Evolutionary conservation across 2,329 filamentous ascomycete genomes (phyloP), one percentile per base, ranked within the genome.

Genomic region (Clarireedia paspali): DNA sequence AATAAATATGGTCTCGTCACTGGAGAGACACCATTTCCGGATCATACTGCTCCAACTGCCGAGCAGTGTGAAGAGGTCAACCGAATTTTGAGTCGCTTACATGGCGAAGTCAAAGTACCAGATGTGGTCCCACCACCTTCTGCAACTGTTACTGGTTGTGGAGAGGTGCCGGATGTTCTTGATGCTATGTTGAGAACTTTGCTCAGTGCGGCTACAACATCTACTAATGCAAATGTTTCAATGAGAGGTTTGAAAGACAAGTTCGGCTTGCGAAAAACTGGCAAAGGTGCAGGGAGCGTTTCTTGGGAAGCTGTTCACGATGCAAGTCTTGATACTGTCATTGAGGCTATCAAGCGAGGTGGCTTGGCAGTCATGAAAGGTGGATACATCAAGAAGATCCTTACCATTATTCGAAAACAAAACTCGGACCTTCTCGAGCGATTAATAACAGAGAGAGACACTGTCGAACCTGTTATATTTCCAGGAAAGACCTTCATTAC

Each of bases 341-440:
- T 80, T 47, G 73, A 85, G 50, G 81, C 87, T 0, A 90, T 94
- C 65, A 83, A 82, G 62, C 71, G 73, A 6, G 88, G 88, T 9
- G 90, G 90, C 0, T 74, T 91, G 2, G 85, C 83, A 2, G 78
- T 80, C n/a, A 75, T 77, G 15, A 94, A 91, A 70, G 84, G 82
- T 57, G 84, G 79, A 52, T 77, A 85, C 61, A 89, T 95, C 65
- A 90, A 91, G 68, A 71, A 72, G 15, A 89, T 89, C 38, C 74
- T 95, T 7, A 80, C 89, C 51, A 82, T 84, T 70, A 85, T 91
- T 0, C 83, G 87, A 65, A 73, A 82, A 46, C 83, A 89, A 62
- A 89, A 89, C n/a, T 24, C 48, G 62, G 71, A 73, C n/a, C 77
- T 81, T 10, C 76, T 74, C 20, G 70, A 78, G 20, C 76, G 75